These are phyloP conservation scores for Monosporascus sp. DNA, from an alignment of 2,329 filamentous ascomycete genomes.

Conservation along the genomic window DNA sequence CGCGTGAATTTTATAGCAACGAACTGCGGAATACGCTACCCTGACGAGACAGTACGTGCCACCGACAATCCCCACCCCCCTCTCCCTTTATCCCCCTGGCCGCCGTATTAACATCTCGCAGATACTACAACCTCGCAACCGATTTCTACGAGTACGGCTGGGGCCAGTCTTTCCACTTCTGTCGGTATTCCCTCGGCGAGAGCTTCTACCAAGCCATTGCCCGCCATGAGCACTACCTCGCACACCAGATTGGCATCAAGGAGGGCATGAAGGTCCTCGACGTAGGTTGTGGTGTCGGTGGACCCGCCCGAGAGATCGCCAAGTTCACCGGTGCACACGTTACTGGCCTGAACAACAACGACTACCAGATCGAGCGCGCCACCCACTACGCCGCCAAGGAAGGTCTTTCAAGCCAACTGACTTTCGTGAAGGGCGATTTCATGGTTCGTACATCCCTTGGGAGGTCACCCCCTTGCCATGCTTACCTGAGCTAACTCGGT, in stretches of 20 bases:
- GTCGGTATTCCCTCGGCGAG: slow-evolving; percentile 83
- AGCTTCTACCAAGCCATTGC: slow-evolving; percentile 87
- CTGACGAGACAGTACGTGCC: slow-evolving; percentile 77
- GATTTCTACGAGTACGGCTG: slow-evolving; percentile 96
- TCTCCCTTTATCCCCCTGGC: background rate
- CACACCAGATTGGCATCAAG: slow-evolving; percentile 78
- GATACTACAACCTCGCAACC: slow-evolving; percentile 96
- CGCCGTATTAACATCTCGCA: slow-evolving; percentile 26
- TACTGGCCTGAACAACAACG: slow-evolving; percentile 95
- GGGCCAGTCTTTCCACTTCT: slow-evolving; percentile 97
- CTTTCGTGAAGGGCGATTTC: slow-evolving; percentile 92
- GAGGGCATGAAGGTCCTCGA: slow-evolving; percentile 88
- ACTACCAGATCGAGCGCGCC: slow-evolving; percentile 97
- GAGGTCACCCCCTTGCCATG: background rate
- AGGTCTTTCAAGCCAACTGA: slow-evolving; percentile 71
- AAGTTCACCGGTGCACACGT: slow-evolving; percentile 90
- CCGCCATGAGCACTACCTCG: slow-evolving; percentile 96
- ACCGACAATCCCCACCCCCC: too few species aligned
- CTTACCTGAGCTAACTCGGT: background rate
- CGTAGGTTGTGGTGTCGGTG: slow-evolving; percentile 94
- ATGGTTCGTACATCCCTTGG: slow-evolving; percentile 51
- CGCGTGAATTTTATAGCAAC: slow-evolving; percentile 48
- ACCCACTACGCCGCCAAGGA: slow-evolving; percentile 78
- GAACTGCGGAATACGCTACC: slow-evolving; percentile 84
- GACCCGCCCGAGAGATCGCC: slow-evolving; percentile 90